These are phyloP conservation scores for Cladobotryum protrusum DNA, from an alignment of 2,329 filamentous ascomycete genomes.

Conservation along the genomic window DNA sequence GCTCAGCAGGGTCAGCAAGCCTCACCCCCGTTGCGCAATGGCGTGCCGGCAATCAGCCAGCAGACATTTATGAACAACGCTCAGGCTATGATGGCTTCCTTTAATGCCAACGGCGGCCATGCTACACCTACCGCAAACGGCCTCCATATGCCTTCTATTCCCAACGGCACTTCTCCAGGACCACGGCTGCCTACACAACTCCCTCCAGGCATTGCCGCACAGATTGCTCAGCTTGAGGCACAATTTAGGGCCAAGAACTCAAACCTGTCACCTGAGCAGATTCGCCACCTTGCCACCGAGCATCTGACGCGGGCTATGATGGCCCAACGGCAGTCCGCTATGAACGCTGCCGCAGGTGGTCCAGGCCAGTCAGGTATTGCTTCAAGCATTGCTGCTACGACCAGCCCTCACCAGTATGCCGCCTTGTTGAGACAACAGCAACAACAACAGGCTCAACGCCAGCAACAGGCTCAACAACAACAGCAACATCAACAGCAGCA, in stretches of 20 bases:
- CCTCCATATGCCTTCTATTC: slow-evolving; percentile 40
- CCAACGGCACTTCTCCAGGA: slow-evolving; percentile 38
- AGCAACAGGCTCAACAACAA: slow-evolving; percentile 23
- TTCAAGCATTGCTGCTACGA: slow-evolving; percentile 42
- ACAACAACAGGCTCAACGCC: slow-evolving; percentile 35
- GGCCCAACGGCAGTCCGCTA: slow-evolving; percentile 45
- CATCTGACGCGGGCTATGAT: slow-evolving; percentile 43
- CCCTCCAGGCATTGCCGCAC: slow-evolving; percentile 40
- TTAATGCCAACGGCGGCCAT: slow-evolving; percentile 37
- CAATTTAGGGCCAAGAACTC: slow-evolving; percentile 47
- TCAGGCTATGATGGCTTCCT: slow-evolving; percentile 47
- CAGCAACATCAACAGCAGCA: slow-evolving; percentile 22
- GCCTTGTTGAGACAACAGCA: slow-evolving; percentile 53
- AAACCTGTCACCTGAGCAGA: slow-evolving; percentile 42
- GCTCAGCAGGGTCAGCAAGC: slow-evolving; percentile 33
- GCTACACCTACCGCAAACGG: slow-evolving; percentile 40
- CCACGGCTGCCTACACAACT: slow-evolving; percentile 37
- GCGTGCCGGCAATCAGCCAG: slow-evolving; percentile 41
- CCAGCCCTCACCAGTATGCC: slow-evolving; percentile 54
- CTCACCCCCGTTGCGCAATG: slow-evolving; percentile 39
- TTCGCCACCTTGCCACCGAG: slow-evolving; percentile 46
- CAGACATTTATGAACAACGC: slow-evolving; percentile 48
- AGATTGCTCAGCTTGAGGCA: slow-evolving; percentile 47
- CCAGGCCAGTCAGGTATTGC: slow-evolving; percentile 42
- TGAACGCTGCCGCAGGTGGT: slow-evolving; percentile 49